These are phyloP conservation scores for Akanthomyces lecanii DNA, from an alignment of 2,329 filamentous ascomycete genomes.

Conservation along the genomic window DNA sequence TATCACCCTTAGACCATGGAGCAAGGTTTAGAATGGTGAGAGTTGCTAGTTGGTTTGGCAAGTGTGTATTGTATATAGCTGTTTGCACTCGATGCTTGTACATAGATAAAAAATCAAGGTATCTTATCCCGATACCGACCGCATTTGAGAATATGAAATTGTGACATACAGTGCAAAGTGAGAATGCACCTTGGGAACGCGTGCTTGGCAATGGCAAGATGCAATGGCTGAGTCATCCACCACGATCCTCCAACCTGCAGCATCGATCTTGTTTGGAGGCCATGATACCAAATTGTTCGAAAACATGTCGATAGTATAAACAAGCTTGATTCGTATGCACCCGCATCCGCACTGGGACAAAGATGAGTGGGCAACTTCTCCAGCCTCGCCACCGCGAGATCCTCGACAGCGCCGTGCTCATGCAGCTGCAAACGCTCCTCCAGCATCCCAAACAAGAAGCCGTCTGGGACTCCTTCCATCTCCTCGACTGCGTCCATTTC, in stretches of 20 bases:
- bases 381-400: not conserved
- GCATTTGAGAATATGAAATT: not conserved
- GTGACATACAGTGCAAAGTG: not conserved
- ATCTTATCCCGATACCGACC: too few relatives aligned
- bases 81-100: not conserved
- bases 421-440: not conserved
- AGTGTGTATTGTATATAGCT: not conserved
- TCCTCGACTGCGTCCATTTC: conserved; percentile 7
- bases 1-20: not conserved
- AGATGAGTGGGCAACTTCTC: not conserved
- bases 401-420: not conserved
- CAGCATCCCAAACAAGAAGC: not conserved
- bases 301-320: too few relatives aligned
- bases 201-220: not conserved
- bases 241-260: not conserved
- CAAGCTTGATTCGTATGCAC: too few relatives aligned
- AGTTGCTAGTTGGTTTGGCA: not conserved
- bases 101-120: not conserved
- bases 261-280: not conserved
- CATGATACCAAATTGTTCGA: not conserved
- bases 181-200: not conserved
- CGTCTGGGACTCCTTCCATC: conserved; percentile 10
- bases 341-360: too few relatives aligned
- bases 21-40: too few relatives aligned
- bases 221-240: not conserved